Conservation (phyloP, 177 flowering plant genomes). For the Vitis hybrid region DNA sequence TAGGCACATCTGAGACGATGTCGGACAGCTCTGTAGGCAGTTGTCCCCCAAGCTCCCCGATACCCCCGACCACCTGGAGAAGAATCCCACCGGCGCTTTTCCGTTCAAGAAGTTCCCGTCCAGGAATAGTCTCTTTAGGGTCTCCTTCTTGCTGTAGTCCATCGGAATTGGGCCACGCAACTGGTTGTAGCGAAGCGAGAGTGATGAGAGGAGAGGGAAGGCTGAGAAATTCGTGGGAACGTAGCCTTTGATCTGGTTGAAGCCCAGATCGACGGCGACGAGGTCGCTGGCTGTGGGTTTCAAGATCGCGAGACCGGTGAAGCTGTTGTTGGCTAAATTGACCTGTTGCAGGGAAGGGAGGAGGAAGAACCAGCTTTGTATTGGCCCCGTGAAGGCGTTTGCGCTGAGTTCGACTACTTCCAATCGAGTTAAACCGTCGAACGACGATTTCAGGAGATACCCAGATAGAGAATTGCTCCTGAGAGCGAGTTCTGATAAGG, state of each 20-base stretch:
- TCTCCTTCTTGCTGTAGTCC: slow-evolving; percentile 49
- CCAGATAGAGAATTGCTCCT: slow-evolving; percentile 64
- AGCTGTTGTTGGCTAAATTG: slow-evolving; percentile 65
- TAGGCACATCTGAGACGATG: slow-evolving; percentile 53
- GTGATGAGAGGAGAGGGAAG: slow-evolving; percentile 54
- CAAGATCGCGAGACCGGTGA: slow-evolving; percentile 56
- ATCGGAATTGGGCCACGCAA: slow-evolving; percentile 66
- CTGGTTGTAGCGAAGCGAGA: slow-evolving; percentile 65
- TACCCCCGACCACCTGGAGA: slow-evolving; percentile 34
- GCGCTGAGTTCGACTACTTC: slow-evolving; percentile 76
- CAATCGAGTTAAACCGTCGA: slow-evolving; percentile 42
- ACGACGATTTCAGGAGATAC: slow-evolving; percentile 34
- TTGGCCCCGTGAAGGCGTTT: slow-evolving; percentile 54
- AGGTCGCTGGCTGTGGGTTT: slow-evolving; percentile 41
- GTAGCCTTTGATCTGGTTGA: slow-evolving; percentile 57
- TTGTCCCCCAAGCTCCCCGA: slow-evolving; percentile 81
- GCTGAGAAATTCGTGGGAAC: slow-evolving; percentile 47
- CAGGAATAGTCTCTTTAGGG: slow-evolving; percentile 56
- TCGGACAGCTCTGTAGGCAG: slow-evolving; percentile 70
- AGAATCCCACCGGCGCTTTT: slow-evolving; percentile 58
- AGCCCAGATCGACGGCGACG: slow-evolving; percentile 83
- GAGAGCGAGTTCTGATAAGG: slow-evolving; percentile 51
- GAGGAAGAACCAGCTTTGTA: slow-evolving; percentile 62
- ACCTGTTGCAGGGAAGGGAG: slow-evolving; percentile 70
- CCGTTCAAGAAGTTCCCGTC: slow-evolving; percentile 87